Conservation (phyloP, 768 basidiomycete species). For the Coprinellus micaceus region DNA sequence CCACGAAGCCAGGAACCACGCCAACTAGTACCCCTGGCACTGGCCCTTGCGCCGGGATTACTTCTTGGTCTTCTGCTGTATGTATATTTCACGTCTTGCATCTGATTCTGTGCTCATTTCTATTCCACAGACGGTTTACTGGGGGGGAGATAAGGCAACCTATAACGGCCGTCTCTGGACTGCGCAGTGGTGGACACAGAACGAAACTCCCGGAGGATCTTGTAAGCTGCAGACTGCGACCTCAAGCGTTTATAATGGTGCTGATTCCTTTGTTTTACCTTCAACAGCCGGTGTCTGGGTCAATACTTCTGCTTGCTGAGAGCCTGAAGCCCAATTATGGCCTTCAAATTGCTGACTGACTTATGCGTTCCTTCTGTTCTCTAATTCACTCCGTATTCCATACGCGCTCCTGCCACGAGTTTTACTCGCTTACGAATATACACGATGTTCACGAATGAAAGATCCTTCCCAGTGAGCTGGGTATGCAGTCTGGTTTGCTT, state of each 20-base stretch:
- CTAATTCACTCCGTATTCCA: too few species aligned
- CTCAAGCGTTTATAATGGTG: not conserved
- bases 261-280: too few species aligned
- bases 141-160: slow-evolving; percentile 41
- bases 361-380: not conserved
- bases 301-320: not conserved
- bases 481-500: too few species aligned
- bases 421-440: too few species aligned
- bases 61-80: slow-evolving; percentile 48
- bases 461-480: too few species aligned
- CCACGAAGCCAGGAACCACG: slow-evolving; percentile 14
- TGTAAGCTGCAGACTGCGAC: slow-evolving; percentile 27
- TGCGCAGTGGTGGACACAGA: slow-evolving; percentile 62
- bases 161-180: slow-evolving; percentile 57
- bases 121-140: slow-evolving; percentile 45
- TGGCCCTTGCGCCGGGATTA: slow-evolving; percentile 39
- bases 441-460: too few species aligned
- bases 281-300: slow-evolving; percentile 34
- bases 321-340: too few species aligned
- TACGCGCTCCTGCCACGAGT: too few species aligned
- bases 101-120: too few species aligned
- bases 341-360: not conserved
- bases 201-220: slow-evolving; percentile 50
- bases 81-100: slow-evolving; percentile 2
- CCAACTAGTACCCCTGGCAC: slow-evolving; percentile 19